Conservation (phyloP, 768 basidiomycete species). For the Mycena sanguinolenta region DNA sequence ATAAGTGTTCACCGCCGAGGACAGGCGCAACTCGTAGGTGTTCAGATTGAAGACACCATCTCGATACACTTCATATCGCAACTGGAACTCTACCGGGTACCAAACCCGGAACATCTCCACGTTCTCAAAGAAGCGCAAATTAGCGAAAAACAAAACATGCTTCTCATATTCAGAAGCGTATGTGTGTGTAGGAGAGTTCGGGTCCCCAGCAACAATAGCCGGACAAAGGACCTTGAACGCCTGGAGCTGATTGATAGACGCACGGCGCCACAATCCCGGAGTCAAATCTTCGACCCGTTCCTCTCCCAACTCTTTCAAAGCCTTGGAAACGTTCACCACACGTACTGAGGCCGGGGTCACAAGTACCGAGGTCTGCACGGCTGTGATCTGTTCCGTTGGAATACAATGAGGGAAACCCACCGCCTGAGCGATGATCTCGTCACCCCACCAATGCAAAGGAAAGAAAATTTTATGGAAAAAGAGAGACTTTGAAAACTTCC, state of each 20-base stretch:
- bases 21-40: too few relatives aligned
- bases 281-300: background rate
- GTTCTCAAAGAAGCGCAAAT: too few relatives aligned
- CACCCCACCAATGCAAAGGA: conserved; percentile 5
- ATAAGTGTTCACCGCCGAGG: too few relatives aligned
- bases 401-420: background rate
- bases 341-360: too few relatives aligned
- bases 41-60: background rate
- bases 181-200: background rate
- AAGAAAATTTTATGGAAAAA: background rate
- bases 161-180: background rate
- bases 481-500: background rate
- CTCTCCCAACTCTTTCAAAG: background rate
- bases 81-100: conserved; percentile 8
- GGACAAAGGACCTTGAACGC: background rate
- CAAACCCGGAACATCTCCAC: conserved; percentile 1
- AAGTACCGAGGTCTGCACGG: too few relatives aligned
- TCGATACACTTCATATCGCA: conserved; percentile 9
- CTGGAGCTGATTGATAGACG: background rate
- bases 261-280: background rate
- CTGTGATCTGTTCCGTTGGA: too few relatives aligned
- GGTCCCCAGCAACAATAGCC: background rate
- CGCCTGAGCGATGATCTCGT: background rate
- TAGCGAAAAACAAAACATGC: background rate
- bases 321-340: too few relatives aligned